Base-by-base conservation (phyloP, 2,329 filamentous ascomycete genomes). In the Stemphylium vesicarium region DNA sequence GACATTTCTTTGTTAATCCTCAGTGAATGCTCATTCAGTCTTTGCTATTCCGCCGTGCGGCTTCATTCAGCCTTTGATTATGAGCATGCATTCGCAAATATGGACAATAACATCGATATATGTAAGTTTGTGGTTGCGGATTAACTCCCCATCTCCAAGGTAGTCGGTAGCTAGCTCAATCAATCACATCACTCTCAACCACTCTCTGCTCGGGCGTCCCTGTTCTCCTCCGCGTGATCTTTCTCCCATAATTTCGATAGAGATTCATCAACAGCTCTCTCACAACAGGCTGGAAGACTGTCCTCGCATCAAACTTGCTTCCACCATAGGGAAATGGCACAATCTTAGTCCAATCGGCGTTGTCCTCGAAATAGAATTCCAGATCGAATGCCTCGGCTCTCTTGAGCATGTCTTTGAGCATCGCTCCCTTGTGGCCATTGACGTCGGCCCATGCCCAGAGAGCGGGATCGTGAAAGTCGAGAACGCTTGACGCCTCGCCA, bases 321-420 rank as follows among this genome's bases (percentile, higher is more conserved):
- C 71, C 72, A 45, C 66, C 57, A 44, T 75, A 75, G 2, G 72
- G 72, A 40, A 75, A 75, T 1, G 65, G 57, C 4, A 75, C 70
- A 24, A 73, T 70, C 15, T 61, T 63, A 5, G 35, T 57, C 63
- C 68, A 71, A 16, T 69, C 62, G 9, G 59, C 57, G 24, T 72
- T 64, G 15, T 64, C 60, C 33, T 71, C 66, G 8, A 69, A 64
- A 52, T 73, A 75, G 36, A 74, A 74, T 26, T 73, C 65, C 18
- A 75, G 42, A n/a, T 65, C 60, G 15, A 75, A 75, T 2, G 53
- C 63, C 12, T 71, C 66, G 2, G 71, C 71, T 36, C 64, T 69
- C 53, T 55, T 64, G 33, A 74, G 57, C 66, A 74, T 70, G 16
- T 59, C 50, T 44, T 72, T 74, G 36, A 75, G 50, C n/a, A 61